Evolutionary conservation across 2,329 filamentous ascomycete species (phyloP).

Genomic region (Ophiostoma pallidulum): DNA sequence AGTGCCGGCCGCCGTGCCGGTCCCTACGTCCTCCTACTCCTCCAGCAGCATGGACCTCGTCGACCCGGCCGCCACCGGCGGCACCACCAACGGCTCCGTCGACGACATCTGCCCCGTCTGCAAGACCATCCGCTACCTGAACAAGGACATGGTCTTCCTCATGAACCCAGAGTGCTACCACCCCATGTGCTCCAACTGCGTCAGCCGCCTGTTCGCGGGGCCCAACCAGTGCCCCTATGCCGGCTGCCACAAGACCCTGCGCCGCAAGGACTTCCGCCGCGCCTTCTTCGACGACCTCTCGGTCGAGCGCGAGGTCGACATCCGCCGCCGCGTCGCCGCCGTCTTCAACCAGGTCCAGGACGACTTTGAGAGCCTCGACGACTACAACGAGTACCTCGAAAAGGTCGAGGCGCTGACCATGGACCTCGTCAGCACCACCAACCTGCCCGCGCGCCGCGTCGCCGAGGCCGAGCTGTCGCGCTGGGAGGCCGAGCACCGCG

Average conservation of each 20-base stretch:
- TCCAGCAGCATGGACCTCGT: not conserved
- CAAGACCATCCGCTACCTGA: constrained; percentile 93
- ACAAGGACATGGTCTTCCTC: constrained; percentile 85
- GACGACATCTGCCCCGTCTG: constrained; percentile 87
- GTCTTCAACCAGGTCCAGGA: constrained; percentile 85
- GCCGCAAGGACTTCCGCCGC: constrained; percentile 72
- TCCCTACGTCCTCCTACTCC: not conserved
- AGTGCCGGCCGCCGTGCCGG: not conserved
- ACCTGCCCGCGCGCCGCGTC: constrained; percentile 42
- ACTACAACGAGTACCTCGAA: constrained; percentile 92
- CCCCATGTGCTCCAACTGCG: constrained; percentile 95
- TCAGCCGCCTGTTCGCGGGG: constrained; percentile 87
- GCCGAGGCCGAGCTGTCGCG: constrained; percentile 43
- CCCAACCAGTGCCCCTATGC: constrained; percentile 89
- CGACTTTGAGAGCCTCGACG: constrained; percentile 75
- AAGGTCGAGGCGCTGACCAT: constrained; percentile 84
- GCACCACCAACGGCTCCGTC: constrained; percentile 15
- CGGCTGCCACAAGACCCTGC: constrained; percentile 76
- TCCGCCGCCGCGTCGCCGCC: constrained; percentile 64
- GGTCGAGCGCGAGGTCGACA: constrained; percentile 90
- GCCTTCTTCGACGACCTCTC: constrained; percentile 85
- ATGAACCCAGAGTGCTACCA: constrained; percentile 99
- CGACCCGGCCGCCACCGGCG: not conserved
- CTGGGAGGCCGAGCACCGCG: constrained; percentile 66
- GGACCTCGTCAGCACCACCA: constrained; percentile 60